These are phyloP conservation scores for Trebouxiophyceae sp. DNA, from an alignment of 163 green algal genomes.

Conservation along the genomic window DNA sequence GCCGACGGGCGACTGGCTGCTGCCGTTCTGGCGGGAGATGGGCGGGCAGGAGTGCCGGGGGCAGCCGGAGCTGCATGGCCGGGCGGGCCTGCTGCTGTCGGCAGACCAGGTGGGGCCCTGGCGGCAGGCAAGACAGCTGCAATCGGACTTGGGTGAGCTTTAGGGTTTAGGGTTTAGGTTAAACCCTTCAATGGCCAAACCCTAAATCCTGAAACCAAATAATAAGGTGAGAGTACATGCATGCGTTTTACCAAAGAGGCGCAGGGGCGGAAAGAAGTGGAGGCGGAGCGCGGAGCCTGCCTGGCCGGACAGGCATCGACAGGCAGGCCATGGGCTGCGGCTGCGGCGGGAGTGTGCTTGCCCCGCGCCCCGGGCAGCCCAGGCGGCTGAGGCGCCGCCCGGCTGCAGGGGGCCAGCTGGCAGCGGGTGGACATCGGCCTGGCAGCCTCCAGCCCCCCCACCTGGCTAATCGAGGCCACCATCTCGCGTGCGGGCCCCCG, in stretches of 20 bases:
- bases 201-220: too few relatives aligned
- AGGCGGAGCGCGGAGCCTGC: too few relatives aligned
- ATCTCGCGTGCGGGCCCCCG: neutral
- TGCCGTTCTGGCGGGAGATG: conserved; percentile 27
- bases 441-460: neutral
- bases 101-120: conserved; percentile 1
- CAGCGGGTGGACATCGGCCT: neutral
- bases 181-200: too few relatives aligned
- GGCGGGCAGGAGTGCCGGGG: neutral
- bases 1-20: conserved; percentile 11
- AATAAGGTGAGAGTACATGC: neutral
- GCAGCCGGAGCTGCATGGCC: neutral
- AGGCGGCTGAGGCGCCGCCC: neutral
- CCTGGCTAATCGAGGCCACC: conserved; percentile 16
- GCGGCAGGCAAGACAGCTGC: neutral
- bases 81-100: conserved; percentile 6
- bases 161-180: too few relatives aligned
- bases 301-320: too few relatives aligned
- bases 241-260: too few relatives aligned
- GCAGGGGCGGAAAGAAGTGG: too few relatives aligned
- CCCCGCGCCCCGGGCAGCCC: neutral
- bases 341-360: neutral
- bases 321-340: neutral
- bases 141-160: neutral
- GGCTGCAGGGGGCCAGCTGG: conserved; percentile 1